phyloP scores from a whole-genome alignment of 2,329 filamentous ascomycete genomes.

The Xylariaceae sp. region DNA sequence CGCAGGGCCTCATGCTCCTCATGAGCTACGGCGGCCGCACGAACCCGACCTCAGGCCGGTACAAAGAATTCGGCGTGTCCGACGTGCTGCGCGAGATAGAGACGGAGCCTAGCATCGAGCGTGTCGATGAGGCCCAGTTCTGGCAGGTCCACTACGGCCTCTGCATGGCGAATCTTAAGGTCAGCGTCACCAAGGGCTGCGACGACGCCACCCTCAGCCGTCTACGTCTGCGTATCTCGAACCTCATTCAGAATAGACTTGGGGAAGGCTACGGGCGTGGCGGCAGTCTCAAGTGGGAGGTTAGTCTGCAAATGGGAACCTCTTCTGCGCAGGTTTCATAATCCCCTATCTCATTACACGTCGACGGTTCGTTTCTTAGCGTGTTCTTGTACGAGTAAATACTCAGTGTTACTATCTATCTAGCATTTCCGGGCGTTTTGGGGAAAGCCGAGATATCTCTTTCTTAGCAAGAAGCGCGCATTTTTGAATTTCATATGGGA shows the following conservation, averaged over 20 bases:
- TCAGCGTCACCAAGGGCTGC: constrained; percentile 59
- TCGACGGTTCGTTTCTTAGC: background rate
- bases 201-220: constrained; percentile 68
- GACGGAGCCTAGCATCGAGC: constrained; percentile 67
- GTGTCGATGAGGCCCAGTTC: constrained; percentile 86
- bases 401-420: too few relatives aligned
- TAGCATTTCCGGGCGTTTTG: background rate
- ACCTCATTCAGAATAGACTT: constrained; percentile 76
- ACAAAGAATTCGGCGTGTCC: constrained; percentile 50
- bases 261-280: constrained; percentile 83
- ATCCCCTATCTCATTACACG: background rate
- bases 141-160: constrained; percentile 98
- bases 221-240: constrained; percentile 69
- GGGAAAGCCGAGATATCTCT: background rate
- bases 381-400: background rate
- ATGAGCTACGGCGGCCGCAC: constrained; percentile 70
- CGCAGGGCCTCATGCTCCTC: constrained; percentile 86
- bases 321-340: constrained; percentile 8
- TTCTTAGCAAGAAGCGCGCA: background rate
- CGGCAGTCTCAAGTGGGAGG: constrained; percentile 81
- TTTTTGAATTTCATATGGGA: too few relatives aligned
- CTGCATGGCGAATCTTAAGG: constrained; percentile 89
- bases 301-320: constrained; percentile 71
- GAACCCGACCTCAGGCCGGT: constrained; percentile 23
- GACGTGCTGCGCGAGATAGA: constrained; percentile 82